Base-by-base conservation (phyloP, 2,329 filamentous ascomycete genomes). In the Sporothrix variecibatus region DNA sequence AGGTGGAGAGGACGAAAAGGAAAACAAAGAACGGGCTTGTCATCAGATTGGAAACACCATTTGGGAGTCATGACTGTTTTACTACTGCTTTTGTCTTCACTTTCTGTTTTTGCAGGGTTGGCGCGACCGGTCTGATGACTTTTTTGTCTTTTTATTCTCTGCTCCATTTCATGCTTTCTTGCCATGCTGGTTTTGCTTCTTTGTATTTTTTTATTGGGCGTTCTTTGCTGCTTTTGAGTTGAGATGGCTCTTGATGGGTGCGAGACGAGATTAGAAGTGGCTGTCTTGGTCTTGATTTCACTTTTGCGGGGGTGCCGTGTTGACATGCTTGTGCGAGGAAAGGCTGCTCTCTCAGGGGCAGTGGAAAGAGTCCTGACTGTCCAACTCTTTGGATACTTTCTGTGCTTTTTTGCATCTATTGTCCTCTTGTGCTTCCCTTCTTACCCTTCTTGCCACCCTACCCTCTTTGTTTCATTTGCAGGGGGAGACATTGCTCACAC, bases 21-120 rank as follows among this genome's bases (percentile, higher is more conserved):
- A 70, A 58, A 15, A n/a, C 65, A 70, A 70, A 43, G 12, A 62
- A 73, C 58, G 74, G 76, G 67, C 74, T 74, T 76, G 75, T 77
- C 77, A 73, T 76, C 76, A 76, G 76, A 78, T 75, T 77, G 77
- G 73, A 78, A 75, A 60, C 71, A 64, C 74, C 73, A 75, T 74
- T 74, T 75, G 76, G 77, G 76, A 76, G 77, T 43, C 70, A 34
- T 73, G 69, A 64, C 72, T 73, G 70, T 75, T 75, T 71, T 71
- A 49, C 40, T 71, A 72, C 72, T 72, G 65, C 23, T 43, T 71
- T 70, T 75, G 53, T 71, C 51, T 75, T 75, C 67, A 65, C 46
- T 65, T 74, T 56, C 67, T 69, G 28, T 53, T 73, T 68, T 65
- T 64, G 34, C 46, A 38, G 65, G 72, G 76, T 75, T 76, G 75